These are phyloP conservation scores for Alternaria gansuensis DNA, from an alignment of 2,329 filamentous ascomycete genomes.

Conservation along the genomic window DNA sequence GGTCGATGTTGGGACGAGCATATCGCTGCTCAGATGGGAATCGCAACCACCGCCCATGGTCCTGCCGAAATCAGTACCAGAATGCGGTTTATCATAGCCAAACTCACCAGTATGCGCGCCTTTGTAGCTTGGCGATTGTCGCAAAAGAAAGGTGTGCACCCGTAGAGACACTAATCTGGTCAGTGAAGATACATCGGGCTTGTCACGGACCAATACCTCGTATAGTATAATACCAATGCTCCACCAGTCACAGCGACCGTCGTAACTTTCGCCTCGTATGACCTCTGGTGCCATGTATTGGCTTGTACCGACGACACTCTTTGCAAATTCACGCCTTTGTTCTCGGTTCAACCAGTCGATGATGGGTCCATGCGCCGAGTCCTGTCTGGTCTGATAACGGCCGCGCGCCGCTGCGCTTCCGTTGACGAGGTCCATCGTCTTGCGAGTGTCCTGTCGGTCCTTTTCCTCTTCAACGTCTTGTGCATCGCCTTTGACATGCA, in stretches of 20 bases:
- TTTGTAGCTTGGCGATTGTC: constrained; percentile 86
- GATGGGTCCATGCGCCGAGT: constrained; percentile 42
- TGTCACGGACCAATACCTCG: constrained; percentile 63
- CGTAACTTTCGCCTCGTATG: constrained; percentile 80
- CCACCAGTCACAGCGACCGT: constrained; percentile 96
- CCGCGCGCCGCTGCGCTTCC: constrained; percentile 26
- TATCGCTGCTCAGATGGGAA: constrained; percentile 70
- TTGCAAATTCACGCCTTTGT: constrained; percentile 74
- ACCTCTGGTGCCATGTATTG: constrained; percentile 99
- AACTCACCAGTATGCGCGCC: constrained; percentile 77
- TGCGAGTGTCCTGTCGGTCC: constrained; percentile 63
- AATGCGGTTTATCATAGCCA: background rate
- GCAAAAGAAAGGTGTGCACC: constrained; percentile 86
- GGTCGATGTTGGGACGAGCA: constrained; percentile 61
- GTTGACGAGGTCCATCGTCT: constrained; percentile 52
- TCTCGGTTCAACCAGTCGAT: constrained; percentile 56
- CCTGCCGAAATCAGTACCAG: constrained; percentile 57
- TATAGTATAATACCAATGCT: constrained; percentile 94
- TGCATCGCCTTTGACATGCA: constrained; percentile 76
- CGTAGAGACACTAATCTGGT: constrained; percentile 75
- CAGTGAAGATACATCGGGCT: background rate
- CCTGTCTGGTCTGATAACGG: constrained; percentile 33
- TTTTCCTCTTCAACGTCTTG: constrained; percentile 68
- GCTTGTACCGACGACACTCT: constrained; percentile 91
- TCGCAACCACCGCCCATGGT: constrained; percentile 72